Base-by-base conservation (phyloP, 306 rosid genomes). In the Fagus crenata region DNA sequence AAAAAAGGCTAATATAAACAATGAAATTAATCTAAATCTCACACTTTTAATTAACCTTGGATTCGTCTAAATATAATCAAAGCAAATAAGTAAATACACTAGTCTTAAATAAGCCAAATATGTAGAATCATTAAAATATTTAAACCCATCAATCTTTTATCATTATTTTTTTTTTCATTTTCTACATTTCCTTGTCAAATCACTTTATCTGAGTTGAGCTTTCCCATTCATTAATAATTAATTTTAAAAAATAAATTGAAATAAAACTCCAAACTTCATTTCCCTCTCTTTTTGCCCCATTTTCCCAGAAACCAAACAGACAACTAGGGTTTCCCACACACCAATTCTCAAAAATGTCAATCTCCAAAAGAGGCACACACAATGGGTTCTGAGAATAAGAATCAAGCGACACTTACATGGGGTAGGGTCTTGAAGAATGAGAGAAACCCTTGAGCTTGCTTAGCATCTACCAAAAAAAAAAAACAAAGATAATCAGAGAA, bases 391-490 rank as follows among this genome's bases (percentile, higher is more conserved):
- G 55, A 22, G 65, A 13, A 59, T 73, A 28, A 51, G 77, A 68
- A 40, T 22, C 28, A 22, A 37, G 60, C 53, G 53, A 35, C 6
- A 89, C 93, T 87, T 81, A 91, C 99, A 60, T 77, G 81, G 28
- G 97, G 83, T 65, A 95, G 86, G 89, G 89, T 87, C 84, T 88
- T 95, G 92, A 89, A 95, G 90, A 95, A 95, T 1, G 96, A 89
- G 1, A 95, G 86, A 86, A 95, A 95, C 80, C 99, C 99, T 78
- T 95, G 97, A 37, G 99, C 93, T 86, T 95, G 97, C 84, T 88
- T 92, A 35, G 96, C 90, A 85, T 95, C 99, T 95, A 75, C 33
- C 78, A 81, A 80, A 40, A 33, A 31, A 31, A 65, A 36, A 59
- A 22, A 77, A 33, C 6, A 74, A 46, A 2, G 5, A 18, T 51